Percentiles rank a stretch among this genome's conserved stretches.
phyloP scores from a whole-genome alignment of 1,284 basidiomycete species.

The Xerocomus nothofagi region DNA sequence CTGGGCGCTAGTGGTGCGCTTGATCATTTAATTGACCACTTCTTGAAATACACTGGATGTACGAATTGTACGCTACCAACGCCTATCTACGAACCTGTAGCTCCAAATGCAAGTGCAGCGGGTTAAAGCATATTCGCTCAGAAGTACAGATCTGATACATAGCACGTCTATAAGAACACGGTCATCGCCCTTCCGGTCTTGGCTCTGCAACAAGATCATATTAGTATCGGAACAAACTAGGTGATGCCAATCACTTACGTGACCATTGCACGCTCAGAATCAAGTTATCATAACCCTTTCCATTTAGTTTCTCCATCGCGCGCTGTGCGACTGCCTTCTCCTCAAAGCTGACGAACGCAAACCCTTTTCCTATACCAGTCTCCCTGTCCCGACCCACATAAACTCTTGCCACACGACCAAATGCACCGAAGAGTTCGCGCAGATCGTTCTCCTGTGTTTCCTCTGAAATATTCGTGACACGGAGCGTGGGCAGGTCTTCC shows the following conservation, averaged over 20 bases:
- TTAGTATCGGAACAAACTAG: neutral
- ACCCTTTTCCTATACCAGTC: slow-evolving; percentile 94
- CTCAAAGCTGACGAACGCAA: slow-evolving; percentile 96
- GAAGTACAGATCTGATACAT: slow-evolving; percentile 4
- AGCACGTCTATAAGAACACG: neutral
- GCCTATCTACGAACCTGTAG: too few species aligned
- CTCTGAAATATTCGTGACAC: slow-evolving; percentile 96
- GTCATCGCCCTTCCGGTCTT: slow-evolving; percentile 42
- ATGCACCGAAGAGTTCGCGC: slow-evolving; percentile 84
- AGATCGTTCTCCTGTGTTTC: slow-evolving; percentile 96
- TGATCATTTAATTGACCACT: too few species aligned
- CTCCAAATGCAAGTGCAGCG: too few species aligned
- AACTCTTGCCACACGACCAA: slow-evolving; percentile 85
- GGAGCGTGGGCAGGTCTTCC: slow-evolving; percentile 94
- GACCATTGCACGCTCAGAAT: slow-evolving; percentile 90
- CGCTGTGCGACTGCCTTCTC: slow-evolving; percentile 76
- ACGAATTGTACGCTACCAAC: too few species aligned
- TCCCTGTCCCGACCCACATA: slow-evolving; percentile 96
- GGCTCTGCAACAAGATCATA: slow-evolving; percentile 36
- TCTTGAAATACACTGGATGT: too few species aligned
- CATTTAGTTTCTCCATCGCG: slow-evolving; percentile 93
- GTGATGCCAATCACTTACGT: slow-evolving; percentile 48
- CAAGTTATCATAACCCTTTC: slow-evolving; percentile 87
- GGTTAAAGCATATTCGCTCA: too few species aligned
- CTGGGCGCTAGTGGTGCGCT: too few species aligned